Evolutionary conservation across 768 basidiomycete species (phyloP).

Genomic region (Macrolepiota albuminosa): DNA sequence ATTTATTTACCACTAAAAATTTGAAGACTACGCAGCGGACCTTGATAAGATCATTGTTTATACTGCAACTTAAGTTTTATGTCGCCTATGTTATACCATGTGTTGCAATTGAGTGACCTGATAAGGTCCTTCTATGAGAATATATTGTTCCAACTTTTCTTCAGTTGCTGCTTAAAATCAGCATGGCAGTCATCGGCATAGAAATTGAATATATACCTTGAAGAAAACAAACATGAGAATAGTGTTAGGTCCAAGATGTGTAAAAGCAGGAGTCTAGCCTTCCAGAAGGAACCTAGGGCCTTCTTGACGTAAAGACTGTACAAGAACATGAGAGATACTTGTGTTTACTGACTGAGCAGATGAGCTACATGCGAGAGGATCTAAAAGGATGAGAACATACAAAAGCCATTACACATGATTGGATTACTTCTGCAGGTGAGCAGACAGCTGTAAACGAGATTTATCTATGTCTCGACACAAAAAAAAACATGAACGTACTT

Average conservation of each 20-base stretch:
- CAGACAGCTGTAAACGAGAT: conserved; percentile 52
- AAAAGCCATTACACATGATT: conserved; percentile 73
- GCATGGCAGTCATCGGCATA: background rate
- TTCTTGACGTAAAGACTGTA: conserved; percentile 54
- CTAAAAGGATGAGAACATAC: conserved; percentile 31
- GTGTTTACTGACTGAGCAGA: conserved; percentile 43
- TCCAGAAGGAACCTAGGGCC: too few species aligned
- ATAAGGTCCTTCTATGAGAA: conserved; percentile 4
- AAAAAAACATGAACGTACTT: conserved; percentile 40
- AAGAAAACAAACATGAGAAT: too few species aligned
- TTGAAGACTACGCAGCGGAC: conserved; percentile 50
- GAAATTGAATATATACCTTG: conserved; percentile 43
- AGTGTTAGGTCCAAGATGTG: too few species aligned
- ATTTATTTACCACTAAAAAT: background rate
- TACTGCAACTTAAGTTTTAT: conserved; percentile 26
- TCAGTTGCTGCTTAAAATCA: conserved; percentile 54
- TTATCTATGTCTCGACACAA: background rate
- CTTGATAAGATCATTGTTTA: conserved; percentile 61
- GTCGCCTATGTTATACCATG: background rate
- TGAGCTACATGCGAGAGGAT: conserved; percentile 4
- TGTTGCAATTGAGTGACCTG: background rate
- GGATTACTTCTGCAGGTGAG: conserved; percentile 73
- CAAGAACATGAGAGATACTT: conserved; percentile 47
- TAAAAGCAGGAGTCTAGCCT: too few species aligned
- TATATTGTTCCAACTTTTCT: conserved; percentile 47